phyloP scores from a whole-genome alignment of 768 basidiomycete species.

The Hygrophoropsis aurantiaca region DNA sequence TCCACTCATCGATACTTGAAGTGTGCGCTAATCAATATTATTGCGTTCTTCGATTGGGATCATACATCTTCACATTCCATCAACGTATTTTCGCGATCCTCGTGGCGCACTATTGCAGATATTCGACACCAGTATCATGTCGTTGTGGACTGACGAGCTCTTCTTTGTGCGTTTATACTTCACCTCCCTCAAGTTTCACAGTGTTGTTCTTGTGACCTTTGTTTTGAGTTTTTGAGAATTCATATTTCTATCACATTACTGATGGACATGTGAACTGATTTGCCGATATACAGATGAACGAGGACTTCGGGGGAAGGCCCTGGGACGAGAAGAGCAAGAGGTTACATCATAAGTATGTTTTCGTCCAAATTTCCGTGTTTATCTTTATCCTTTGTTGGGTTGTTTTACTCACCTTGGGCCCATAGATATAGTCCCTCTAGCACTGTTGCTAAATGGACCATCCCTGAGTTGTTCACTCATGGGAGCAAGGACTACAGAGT shows the following conservation, averaged over 20 bases:
- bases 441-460: constrained; percentile 82
- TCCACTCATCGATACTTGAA: too few relatives aligned
- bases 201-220: too few relatives aligned
- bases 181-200: neutral
- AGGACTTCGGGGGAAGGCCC: constrained; percentile 83
- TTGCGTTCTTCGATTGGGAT: too few relatives aligned
- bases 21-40: too few relatives aligned
- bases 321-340: constrained; percentile 63
- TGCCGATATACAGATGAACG: too few relatives aligned
- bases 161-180: constrained; percentile 65
- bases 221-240: too few relatives aligned
- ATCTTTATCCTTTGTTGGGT: neutral
- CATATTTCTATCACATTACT: too few relatives aligned
- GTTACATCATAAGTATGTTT: constrained; percentile 54
- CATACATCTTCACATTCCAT: too few relatives aligned
- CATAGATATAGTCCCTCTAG: constrained; percentile 74
- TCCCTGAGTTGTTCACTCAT: constrained; percentile 82
- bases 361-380: neutral
- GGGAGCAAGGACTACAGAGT: constrained; percentile 88
- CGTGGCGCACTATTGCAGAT: too few relatives aligned
- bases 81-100: too few relatives aligned
- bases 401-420: too few relatives aligned
- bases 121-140: constrained; percentile 76
- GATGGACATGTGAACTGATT: too few relatives aligned
- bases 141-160: constrained; percentile 89